Base-by-base conservation (phyloP, 2,329 filamentous ascomycete species). In the Daldinia sp. region DNA sequence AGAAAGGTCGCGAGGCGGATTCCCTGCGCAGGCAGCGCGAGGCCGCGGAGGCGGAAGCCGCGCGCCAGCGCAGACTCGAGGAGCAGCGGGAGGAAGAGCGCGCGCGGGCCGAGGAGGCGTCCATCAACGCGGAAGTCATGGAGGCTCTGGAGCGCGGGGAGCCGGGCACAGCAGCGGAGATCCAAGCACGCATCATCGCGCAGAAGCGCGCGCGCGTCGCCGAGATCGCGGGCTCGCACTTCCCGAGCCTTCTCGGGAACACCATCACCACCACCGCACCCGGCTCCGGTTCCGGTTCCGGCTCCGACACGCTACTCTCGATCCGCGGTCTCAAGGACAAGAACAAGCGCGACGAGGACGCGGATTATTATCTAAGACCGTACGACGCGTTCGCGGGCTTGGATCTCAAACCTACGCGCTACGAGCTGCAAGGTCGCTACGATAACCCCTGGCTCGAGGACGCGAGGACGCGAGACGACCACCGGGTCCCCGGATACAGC, bases 311-410 rank as follows among this genome's bases (percentile, higher is more conserved):
- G 39, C 75, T 81, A 12, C 80, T 91, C 35, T 89, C 90, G 2
- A 94, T 98, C 80, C 92, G 93, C 73, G 95, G 95, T 1, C 86
- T 98, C 65, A 93, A 92, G 80, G 90, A 87, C 74, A 86, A 84
- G 78, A 80, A 79, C 73, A 85, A 80, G 73, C 71, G 68, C 26
- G 73, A 72, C n/a, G 71, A 84, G 65, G 84, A 85, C 58, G 83
- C 86, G 63, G 90, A 93, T 0, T 97, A 97, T 81, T 93, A 98
- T 81, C 92, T 94, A 0, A 59, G 65, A 1, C 90, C 93, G 0
- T 98, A 97, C 81, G 94, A 98, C 82, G 92, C 95, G 0, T 97
- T 96, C 77, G 93, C 89, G 42, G 96, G 93, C 0, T 82, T 94
- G 68, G 81, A 87, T 53, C 87, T 77, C 58, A 84, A 85, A 26